phyloP scores from a whole-genome alignment of 2,329 filamentous ascomycete species.

The Phyllosticta paracitricarpa region DNA sequence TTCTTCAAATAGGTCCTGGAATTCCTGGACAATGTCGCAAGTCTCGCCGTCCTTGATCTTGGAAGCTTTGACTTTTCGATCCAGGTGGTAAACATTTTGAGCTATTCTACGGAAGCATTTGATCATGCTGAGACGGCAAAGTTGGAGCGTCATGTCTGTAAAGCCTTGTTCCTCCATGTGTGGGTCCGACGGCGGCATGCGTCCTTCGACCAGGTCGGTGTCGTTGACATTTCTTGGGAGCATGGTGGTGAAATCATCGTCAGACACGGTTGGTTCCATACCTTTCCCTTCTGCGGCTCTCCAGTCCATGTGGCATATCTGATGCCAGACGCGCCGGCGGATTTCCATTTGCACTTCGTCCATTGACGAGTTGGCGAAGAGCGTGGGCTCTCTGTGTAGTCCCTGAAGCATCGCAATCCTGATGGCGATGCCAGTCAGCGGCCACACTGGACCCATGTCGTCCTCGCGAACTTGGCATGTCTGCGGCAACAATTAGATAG shows the following conservation, averaged over 20 bases:
- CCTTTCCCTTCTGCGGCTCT: conserved; percentile 30
- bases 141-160: conserved; percentile 27
- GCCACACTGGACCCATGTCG: conserved; percentile 31
- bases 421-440: conserved; percentile 26
- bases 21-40: conserved; percentile 21
- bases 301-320: conserved; percentile 28
- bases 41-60: background rate
- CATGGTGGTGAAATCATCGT: conserved; percentile 29
- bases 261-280: conserved; percentile 27
- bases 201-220: conserved; percentile 27
- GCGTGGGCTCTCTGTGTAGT: conserved; percentile 27
- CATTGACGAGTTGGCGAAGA: conserved; percentile 27
- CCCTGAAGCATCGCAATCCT: conserved; percentile 29
- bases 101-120: conserved; percentile 25
- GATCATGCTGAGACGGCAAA: conserved; percentile 26
- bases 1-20: conserved; percentile 24
- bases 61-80: conserved; percentile 19
- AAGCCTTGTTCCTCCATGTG: conserved; percentile 23
- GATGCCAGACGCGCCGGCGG: conserved; percentile 28
- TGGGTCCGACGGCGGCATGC: conserved; percentile 20
- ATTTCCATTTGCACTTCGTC: conserved; percentile 28
- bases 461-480: conserved; percentile 29
- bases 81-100: conserved; percentile 27
- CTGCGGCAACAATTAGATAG: background rate
- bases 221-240: conserved; percentile 30